Base-by-base conservation (phyloP, 2,329 filamentous ascomycete species). In the Aplosporella prunicola region DNA sequence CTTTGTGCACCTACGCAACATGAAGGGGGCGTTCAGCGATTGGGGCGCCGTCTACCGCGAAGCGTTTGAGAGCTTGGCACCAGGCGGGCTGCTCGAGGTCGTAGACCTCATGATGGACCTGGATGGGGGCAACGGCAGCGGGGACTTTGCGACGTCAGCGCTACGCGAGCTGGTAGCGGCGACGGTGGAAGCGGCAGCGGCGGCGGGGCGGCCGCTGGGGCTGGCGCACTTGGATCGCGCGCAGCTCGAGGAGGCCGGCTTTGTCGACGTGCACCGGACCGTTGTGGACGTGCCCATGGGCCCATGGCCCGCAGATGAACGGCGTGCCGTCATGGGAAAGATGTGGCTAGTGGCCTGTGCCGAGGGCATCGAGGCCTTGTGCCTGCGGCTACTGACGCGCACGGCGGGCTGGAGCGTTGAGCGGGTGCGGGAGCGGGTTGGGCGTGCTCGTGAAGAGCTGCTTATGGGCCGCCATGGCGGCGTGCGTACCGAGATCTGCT, bases 11-110 rank as follows among this genome's bases (percentile, higher is more conserved):
- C 46, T 69, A 7, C 64, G 68, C 33, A 61, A 61, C 31, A 57
- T 71, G 35, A 63, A 63, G 18, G 67, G 67, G 22, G 61, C 60
- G 4, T 70, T 71, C 41, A 47, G 56, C 5, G 58, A 67, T 42
- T 71, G 68, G 67, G 45, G 53, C 20, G 47, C 50, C 5, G 57
- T 70, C 15, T 71, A 70, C 45, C 47, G 52, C 13, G 63, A 69
- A 41, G 62, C 63, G 2, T 62, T 64, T 41, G 55, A 61, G 18
- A 63, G 62, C 41, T 57, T 71, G 0, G 54, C 53, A 3, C 62
- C 63, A 0, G 67, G 66, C 8, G 67, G 67, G 6, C 62, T 58
- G 41, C 56, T 71, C 31, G 67, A 71, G 45, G 48, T 71, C 13
- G 57, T 57, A 9, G 68, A 71, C 18, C 43, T 57, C 47, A 46